Conservation (phyloP, 768 basidiomycete genomes). For the Boletus reticulatus region DNA sequence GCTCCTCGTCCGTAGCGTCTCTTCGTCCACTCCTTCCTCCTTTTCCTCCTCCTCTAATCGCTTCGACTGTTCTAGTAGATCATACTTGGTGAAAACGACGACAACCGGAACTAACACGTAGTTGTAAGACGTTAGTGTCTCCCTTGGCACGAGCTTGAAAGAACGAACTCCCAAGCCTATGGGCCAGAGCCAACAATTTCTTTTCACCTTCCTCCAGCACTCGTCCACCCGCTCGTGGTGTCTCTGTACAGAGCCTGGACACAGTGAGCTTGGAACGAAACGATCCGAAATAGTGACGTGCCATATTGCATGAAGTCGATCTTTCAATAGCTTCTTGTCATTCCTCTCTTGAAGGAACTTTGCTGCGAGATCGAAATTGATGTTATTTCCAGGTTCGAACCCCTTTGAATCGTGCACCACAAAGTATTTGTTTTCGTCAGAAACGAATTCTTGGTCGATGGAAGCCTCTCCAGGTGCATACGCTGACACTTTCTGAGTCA, state of each 20-base stretch:
- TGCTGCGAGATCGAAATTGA: background rate
- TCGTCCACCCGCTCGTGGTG: slow-evolving; percentile 3
- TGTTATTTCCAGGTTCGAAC: background rate
- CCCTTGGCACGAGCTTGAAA: background rate
- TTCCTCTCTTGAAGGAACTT: slow-evolving; percentile 1
- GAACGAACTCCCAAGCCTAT: slow-evolving; percentile 1
- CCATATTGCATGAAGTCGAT: slow-evolving; percentile 5
- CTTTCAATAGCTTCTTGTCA: background rate
- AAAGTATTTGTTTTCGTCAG: slow-evolving; percentile 4
- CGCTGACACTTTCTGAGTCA: background rate
- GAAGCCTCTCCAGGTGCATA: slow-evolving; percentile 1
- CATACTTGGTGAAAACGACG: slow-evolving; percentile 9
- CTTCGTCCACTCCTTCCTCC: background rate
- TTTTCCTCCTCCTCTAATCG: background rate
- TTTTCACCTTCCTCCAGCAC: slow-evolving; percentile 7
- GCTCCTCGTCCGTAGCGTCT: too few species aligned
- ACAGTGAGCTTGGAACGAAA: background rate
- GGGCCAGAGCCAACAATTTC: background rate
- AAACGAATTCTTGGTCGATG: slow-evolving; percentile 6
- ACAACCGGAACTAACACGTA: background rate
- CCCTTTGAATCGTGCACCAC: slow-evolving; percentile 5
- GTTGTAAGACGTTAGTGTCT: background rate
- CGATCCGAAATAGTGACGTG: background rate
- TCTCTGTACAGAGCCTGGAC: slow-evolving; percentile 8
- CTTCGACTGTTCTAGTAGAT: slow-evolving; percentile 1